These are phyloP conservation scores for Oryza australiensis DNA, from an alignment of 176 grass and related monocot genomes.

Conservation along the genomic window DNA sequence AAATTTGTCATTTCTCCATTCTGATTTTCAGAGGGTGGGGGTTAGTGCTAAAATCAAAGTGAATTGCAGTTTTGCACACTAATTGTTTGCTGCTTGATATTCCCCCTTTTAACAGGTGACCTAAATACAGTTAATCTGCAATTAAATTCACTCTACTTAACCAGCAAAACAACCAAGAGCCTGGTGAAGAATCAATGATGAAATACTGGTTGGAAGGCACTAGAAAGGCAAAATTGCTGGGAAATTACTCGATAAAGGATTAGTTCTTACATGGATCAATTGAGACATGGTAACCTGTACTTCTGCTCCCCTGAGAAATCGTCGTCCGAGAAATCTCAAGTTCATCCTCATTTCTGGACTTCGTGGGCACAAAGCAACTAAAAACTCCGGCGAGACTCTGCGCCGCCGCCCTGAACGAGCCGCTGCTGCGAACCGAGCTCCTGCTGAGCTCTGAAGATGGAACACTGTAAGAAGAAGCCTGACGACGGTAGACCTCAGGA, in stretches of 20 bases:
- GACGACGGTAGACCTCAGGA: conserved; percentile 26
- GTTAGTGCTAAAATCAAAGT: neutral
- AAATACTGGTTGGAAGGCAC: neutral
- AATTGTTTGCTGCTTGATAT: neutral
- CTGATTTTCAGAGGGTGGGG: neutral
- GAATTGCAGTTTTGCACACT: neutral
- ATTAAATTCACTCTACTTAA: neutral
- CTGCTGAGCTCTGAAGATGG: conserved; percentile 38
- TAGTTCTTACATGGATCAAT: conserved; percentile 29
- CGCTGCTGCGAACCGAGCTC: conserved; percentile 28
- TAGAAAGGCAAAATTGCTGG: neutral
- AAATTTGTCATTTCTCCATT: neutral
- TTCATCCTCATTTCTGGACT: conserved; percentile 16
- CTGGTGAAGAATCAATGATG: neutral
- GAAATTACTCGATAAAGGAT: neutral
- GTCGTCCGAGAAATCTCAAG: neutral
- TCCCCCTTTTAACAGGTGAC: neutral
- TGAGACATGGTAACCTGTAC: conserved; percentile 15
- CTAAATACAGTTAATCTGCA: neutral
- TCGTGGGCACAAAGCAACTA: conserved; percentile 41
- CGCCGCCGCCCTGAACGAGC: conserved; percentile 33
- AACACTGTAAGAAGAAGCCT: conserved; percentile 35
- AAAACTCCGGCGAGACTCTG: conserved; percentile 38
- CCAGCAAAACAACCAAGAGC: neutral
- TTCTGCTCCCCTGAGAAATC: conserved; percentile 19